These are phyloP conservation scores for Solanum medicagineum DNA, from an alignment of 257 asterid genomes.

Conservation along the genomic window DNA sequence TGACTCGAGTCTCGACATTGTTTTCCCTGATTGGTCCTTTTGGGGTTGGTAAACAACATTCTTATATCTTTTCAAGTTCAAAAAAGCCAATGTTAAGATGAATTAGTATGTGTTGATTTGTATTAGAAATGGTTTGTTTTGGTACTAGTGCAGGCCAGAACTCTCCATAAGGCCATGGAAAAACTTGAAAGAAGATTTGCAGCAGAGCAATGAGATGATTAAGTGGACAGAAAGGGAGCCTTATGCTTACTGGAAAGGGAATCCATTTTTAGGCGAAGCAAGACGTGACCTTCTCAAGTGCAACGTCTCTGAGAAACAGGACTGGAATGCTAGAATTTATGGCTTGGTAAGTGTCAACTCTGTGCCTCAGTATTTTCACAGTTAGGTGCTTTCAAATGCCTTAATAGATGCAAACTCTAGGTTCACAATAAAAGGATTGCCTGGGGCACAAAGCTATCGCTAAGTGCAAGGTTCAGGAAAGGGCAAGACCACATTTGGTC, in stretches of 20 bases:
- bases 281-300: constrained; percentile 39
- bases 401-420: neutral
- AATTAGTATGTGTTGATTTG: neutral
- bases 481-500: neutral
- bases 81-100: neutral
- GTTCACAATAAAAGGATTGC: neutral
- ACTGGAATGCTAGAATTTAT: constrained; percentile 47
- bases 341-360: constrained; percentile 29
- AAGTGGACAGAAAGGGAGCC: constrained; percentile 69
- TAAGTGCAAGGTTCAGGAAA: neutral
- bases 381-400: neutral
- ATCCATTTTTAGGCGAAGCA: constrained; percentile 17
- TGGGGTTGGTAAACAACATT: constrained; percentile 96
- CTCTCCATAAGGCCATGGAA: constrained; percentile 77
- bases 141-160: constrained; percentile 54
- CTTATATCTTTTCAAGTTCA: neutral
- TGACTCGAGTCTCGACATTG: constrained; percentile 43
- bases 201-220: constrained; percentile 30
- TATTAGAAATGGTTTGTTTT: neutral
- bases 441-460: neutral
- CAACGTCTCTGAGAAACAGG: constrained; percentile 34
- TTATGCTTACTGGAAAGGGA: constrained; percentile 87
- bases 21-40: constrained; percentile 91
- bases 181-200: constrained; percentile 39
- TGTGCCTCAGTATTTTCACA: neutral